These are phyloP conservation scores for Silene latifolia DNA, from an alignment of 148 eudicot species.

Conservation along the genomic window DNA sequence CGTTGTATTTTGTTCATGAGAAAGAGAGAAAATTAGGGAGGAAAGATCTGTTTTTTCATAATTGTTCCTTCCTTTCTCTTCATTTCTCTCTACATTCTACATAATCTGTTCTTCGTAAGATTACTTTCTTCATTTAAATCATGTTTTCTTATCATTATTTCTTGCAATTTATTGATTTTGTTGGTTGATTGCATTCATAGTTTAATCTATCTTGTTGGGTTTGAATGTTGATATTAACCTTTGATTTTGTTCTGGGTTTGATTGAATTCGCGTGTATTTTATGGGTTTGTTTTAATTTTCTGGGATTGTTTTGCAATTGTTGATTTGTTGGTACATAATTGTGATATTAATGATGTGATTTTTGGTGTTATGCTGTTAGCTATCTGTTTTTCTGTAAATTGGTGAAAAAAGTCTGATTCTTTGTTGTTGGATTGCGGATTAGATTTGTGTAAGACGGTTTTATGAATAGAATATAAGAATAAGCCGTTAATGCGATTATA, in stretches of 20 bases:
- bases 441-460: too few relatives aligned
- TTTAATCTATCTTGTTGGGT: neutral
- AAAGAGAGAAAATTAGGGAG: neutral
- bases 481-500: too few relatives aligned
- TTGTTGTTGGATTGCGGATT: too few relatives aligned
- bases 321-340: neutral
- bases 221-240: too few relatives aligned
- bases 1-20: neutral
- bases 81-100: neutral
- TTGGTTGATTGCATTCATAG: neutral
- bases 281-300: conserved; percentile 2
- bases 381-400: neutral
- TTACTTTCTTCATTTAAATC: neutral
- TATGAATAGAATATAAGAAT: too few relatives aligned
- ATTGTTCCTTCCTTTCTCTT: neutral
- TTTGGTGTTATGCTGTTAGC: neutral
- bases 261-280: neutral
- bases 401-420: too few relatives aligned
- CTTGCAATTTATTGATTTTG: neutral
- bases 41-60: neutral
- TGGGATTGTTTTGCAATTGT: conserved; percentile 1
- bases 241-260: neutral
- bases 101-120: neutral
- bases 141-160: neutral
- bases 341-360: neutral